Evolutionary conservation across 1,284 basidiomycete species (phyloP).

Genomic region (Microbotryum saponariae): DNA sequence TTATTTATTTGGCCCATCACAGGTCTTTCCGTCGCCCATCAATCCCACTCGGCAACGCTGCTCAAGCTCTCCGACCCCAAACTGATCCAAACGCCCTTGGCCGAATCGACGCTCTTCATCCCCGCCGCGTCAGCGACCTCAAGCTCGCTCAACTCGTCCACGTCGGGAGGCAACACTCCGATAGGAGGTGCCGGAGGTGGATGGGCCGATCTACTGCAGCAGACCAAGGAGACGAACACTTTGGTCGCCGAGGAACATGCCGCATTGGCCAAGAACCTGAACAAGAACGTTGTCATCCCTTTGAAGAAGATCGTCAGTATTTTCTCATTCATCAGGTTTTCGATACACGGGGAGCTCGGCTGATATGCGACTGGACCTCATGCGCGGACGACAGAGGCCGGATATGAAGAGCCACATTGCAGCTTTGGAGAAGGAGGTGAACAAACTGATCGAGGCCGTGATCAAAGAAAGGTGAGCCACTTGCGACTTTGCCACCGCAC

Average conservation of each 20-base stretch:
- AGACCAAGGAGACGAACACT: constrained; percentile 14
- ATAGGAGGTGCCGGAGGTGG: constrained; percentile 8
- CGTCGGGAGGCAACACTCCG: constrained; percentile 6
- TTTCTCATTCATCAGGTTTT: too few species aligned
- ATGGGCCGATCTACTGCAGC: constrained; percentile 19
- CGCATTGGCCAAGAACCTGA: constrained; percentile 13
- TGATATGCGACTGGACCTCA: not conserved
- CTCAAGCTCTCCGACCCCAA: constrained; percentile 5
- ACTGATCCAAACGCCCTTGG: constrained; percentile 19
- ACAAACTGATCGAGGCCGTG: constrained; percentile 18
- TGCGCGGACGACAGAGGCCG: constrained; percentile 2
- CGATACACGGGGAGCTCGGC: not conserved
- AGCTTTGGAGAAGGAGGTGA: constrained; percentile 23
- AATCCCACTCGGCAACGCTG: constrained; percentile 14
- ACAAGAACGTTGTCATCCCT: constrained; percentile 27
- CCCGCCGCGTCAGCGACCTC: constrained; percentile 3
- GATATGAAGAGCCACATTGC: constrained; percentile 22
- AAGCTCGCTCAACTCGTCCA: not conserved
- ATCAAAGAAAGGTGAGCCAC: constrained; percentile 15
- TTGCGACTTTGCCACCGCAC: not conserved
- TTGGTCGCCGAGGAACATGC: constrained; percentile 12
- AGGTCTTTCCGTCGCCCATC: constrained; percentile 19
- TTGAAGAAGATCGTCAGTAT: constrained; percentile 17
- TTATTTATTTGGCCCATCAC: not conserved
- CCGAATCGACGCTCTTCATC: constrained; percentile 22